Percentiles rank a stretch among this genome's conserved stretches.
These are phyloP conservation scores for Talinum fruticosum DNA, from an alignment of 148 eudicot species.

Conservation along the genomic window DNA sequence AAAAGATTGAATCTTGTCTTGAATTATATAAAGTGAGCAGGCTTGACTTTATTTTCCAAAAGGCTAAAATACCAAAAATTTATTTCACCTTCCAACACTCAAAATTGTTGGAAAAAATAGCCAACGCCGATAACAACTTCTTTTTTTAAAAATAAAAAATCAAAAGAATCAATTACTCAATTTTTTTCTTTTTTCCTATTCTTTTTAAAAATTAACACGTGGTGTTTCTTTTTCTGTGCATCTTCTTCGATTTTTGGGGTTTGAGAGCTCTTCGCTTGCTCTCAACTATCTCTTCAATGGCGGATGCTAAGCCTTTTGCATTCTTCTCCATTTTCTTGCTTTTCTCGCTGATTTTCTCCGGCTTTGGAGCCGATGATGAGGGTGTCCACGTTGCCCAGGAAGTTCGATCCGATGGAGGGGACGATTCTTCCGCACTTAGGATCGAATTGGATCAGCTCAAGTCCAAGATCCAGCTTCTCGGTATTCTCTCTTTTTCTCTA, in stretches of 20 bases:
- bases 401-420: slow-evolving; percentile 25
- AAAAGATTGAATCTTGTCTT: too few species aligned
- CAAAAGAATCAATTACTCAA: too few species aligned
- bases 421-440: slow-evolving; percentile 37
- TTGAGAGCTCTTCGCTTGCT: slow-evolving; percentile 2
- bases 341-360: slow-evolving; percentile 14
- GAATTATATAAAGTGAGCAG: too few species aligned
- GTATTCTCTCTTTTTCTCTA: slow-evolving; percentile 17
- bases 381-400: slow-evolving; percentile 16
- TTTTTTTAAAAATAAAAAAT: too few species aligned
- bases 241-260: slow-evolving; percentile 11
- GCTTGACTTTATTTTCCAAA: too few species aligned
- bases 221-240: not conserved
- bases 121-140: too few species aligned
- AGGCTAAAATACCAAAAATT: too few species aligned
- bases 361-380: slow-evolving; percentile 16
- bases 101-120: too few species aligned
- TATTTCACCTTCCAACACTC: too few species aligned
- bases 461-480: slow-evolving; percentile 56
- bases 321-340: slow-evolving; percentile 24
- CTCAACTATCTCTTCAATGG: slow-evolving; percentile 33
- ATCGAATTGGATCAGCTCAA: slow-evolving; percentile 52
- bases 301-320: slow-evolving; percentile 18
- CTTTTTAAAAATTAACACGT: not conserved
- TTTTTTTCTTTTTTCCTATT: not conserved